phyloP scores from a whole-genome alignment of 2,329 filamentous ascomycete genomes.

The Chaetothyriales sp. region DNA sequence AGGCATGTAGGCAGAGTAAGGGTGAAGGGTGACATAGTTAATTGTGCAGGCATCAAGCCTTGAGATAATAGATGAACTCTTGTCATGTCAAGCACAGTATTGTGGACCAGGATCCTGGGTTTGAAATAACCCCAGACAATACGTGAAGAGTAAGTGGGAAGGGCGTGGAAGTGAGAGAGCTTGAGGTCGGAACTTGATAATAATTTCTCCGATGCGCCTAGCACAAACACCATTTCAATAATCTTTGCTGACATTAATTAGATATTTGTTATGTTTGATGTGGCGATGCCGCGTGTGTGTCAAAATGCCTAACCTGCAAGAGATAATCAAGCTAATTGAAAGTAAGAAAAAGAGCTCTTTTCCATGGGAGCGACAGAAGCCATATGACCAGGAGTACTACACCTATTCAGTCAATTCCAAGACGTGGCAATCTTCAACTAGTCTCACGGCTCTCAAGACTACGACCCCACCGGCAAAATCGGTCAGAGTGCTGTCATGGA shows the following conservation, averaged over 20 bases:
- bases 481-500: constrained; percentile 33
- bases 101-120: no score
- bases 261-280: background rate
- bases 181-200: no score
- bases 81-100: no score
- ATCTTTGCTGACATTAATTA: background rate
- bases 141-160: no score
- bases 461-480: background rate
- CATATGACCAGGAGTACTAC: constrained; percentile 16
- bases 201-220: no score
- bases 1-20: background rate
- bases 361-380: constrained; percentile 16
- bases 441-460: background rate
- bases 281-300: background rate
- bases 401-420: constrained; percentile 8
- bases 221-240: no score
- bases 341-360: constrained; percentile 14
- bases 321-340: constrained; percentile 13
- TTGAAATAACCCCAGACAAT: no score
- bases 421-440: constrained; percentile 9
- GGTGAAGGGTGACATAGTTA: background rate
- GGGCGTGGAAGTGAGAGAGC: no score
- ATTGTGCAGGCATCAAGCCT: no score
- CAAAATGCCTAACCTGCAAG: constrained; percentile 6
- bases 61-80: no score